These are phyloP conservation scores for Picea abies DNA, from an alignment of 83 land plant genomes.

Conservation along the genomic window DNA sequence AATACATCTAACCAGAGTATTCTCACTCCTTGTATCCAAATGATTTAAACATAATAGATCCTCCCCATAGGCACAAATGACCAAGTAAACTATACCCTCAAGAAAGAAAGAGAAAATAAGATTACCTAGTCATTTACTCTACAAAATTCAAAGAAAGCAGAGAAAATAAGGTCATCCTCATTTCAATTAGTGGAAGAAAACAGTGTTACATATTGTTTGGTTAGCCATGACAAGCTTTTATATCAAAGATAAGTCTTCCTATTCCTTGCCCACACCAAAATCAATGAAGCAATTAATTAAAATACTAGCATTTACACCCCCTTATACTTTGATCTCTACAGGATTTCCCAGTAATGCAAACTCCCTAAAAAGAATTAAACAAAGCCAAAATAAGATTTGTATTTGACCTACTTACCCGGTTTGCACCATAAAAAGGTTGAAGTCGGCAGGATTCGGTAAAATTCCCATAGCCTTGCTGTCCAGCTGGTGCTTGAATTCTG, in stretches of 20 bases:
- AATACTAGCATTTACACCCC: neutral
- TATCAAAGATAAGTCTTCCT: neutral
- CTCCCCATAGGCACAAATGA: neutral
- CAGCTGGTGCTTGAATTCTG: slow-evolving; percentile 62
- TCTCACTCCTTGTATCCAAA: neutral
- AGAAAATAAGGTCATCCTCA: neutral
- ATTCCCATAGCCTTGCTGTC: slow-evolving; percentile 91
- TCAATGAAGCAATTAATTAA: neutral
- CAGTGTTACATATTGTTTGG: neutral
- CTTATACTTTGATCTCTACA: neutral
- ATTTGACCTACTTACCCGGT: slow-evolving; percentile 63
- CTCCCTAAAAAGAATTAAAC: neutral
- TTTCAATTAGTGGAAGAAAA: neutral
- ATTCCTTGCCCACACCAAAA: neutral
- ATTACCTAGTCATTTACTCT: neutral
- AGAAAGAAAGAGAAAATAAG: neutral
- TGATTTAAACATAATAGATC: too few relatives aligned
- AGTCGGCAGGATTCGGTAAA: slow-evolving; percentile 81
- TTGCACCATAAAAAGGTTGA: slow-evolving; percentile 92
- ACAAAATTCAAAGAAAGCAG: neutral
- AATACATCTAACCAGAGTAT: too few relatives aligned
- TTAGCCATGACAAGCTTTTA: neutral
- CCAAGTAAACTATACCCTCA: neutral
- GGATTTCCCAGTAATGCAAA: neutral
- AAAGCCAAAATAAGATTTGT: neutral